Evolutionary conservation across 305 asterid genomes (phyloP).

Genomic region (Coffea humblotiana): DNA sequence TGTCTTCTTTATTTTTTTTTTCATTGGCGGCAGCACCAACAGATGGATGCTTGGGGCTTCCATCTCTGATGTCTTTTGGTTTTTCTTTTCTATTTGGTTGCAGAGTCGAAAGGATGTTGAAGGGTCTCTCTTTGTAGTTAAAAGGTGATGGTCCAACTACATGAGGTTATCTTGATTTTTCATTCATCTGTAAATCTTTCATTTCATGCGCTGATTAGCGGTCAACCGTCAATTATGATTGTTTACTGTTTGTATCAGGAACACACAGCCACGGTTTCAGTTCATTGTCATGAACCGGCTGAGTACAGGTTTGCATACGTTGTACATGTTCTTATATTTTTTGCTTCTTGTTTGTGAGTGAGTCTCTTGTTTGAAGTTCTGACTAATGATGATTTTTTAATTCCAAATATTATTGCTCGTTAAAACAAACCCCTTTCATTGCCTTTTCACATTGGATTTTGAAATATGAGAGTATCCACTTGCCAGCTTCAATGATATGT

Average conservation of each 20-base stretch:
- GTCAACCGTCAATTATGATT: not conserved
- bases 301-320: slow-evolving; percentile 30
- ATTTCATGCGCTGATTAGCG: not conserved
- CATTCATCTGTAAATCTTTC: not conserved
- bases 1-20: no score
- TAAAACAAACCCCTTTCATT: not conserved
- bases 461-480: not conserved
- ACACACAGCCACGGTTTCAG: slow-evolving; percentile 38
- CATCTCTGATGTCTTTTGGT: not conserved
- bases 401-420: not conserved
- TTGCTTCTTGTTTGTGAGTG: not conserved
- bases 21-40: not conserved
- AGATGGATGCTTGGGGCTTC: not conserved
- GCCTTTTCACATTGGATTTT: not conserved
- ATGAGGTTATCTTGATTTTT: slow-evolving; percentile 3
- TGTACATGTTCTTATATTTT: not conserved
- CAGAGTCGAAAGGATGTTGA: slow-evolving; percentile 46
- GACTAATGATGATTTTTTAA: not conserved
- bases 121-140: slow-evolving; percentile 43
- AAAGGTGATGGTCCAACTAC: slow-evolving; percentile 20
- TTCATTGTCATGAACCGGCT: slow-evolving; percentile 44
- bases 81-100: slow-evolving; percentile 7
- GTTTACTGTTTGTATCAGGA: slow-evolving; percentile 26
- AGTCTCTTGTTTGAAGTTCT: not conserved
- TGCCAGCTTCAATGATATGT: not conserved